Percentiles rank a stretch among this genome's conserved stretches.
These are phyloP conservation scores for Trametopsis cervina DNA, from an alignment of 768 basidiomycete species.

Conservation along the genomic window DNA sequence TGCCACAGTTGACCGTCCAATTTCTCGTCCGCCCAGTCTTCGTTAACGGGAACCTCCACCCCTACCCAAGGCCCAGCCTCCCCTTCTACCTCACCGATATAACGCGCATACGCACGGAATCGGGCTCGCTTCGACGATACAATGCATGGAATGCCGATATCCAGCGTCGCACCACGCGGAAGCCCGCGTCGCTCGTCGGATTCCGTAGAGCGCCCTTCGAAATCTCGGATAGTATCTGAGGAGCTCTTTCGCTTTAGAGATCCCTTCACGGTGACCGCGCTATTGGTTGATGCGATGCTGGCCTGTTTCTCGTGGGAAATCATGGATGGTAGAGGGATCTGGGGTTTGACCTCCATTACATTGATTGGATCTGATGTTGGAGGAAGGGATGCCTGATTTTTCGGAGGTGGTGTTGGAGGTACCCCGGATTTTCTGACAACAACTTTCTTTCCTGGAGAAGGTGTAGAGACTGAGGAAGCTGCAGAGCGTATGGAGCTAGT, in stretches of 20 bases:
- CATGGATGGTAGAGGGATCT: neutral
- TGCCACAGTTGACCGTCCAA: constrained; percentile 73
- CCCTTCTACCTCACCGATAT: constrained; percentile 82
- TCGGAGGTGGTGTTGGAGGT: constrained; percentile 13
- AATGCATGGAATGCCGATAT: constrained; percentile 87
- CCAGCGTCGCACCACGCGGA: constrained; percentile 65
- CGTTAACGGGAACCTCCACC: constrained; percentile 75
- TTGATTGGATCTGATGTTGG: constrained; percentile 1
- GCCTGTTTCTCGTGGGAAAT: constrained; percentile 17
- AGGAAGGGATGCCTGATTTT: constrained; percentile 1
- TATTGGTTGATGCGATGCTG: constrained; percentile 21
- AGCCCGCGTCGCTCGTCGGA: constrained; percentile 6
- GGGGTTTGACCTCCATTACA: neutral
- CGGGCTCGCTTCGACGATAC: constrained; percentile 76
- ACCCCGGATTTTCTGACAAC: constrained; percentile 10
- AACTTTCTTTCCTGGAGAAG: constrained; percentile 15
- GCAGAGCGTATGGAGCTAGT: constrained; percentile 24
- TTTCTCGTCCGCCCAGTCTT: constrained; percentile 43
- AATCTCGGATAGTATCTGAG: constrained; percentile 28
- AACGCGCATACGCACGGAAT: constrained; percentile 81
- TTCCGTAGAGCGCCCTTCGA: neutral
- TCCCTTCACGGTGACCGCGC: constrained; percentile 23
- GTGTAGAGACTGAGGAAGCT: constrained; percentile 18
- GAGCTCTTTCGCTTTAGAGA: constrained; percentile 32
- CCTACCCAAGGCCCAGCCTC: constrained; percentile 86